Base-by-base conservation (phyloP, 2,329 filamentous ascomycete species). In the Dothistroma septosporum region DNA sequence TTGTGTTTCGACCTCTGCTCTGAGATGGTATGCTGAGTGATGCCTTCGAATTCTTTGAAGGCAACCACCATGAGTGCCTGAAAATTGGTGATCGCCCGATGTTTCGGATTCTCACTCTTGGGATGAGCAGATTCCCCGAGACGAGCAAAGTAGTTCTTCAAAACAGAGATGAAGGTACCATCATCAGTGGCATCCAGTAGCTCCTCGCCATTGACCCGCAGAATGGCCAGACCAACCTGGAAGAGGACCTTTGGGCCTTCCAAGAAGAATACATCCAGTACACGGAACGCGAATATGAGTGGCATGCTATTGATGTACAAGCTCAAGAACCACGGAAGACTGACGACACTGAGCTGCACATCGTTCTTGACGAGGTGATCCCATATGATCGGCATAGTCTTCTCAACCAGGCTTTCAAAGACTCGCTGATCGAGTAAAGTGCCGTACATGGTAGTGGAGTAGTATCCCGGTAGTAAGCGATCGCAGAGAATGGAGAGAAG, bases 241-340 rank as follows among this genome's bases (percentile, higher is more conserved):
- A 99, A 99, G 10, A 99, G 80, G 1, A 97, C 94, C 77, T 97
- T 97, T 16, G 94, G 93, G 0, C 94, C 94, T 76, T 99, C 94
- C 46, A 99, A 85, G 76, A 99, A 99, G 80, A 99, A 99, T 54
- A 99, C 93, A 70, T 99, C 94, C 64, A 99, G 78, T 53, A 99
- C 94, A 59, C 94, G 85, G 76, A 97, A 99, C 50, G 94, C 94
- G 76, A 97, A 99, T 1, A 97, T 92, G 16, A 99, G 82, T 4
- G 94, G 94, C 94, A 99, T 99, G 1, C 93, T 97, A 82, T 99
- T 99, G 81, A 99, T 95, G 77, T 97, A 99, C 19, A 99, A 82
- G 5, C 93, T 97, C 59, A 99, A 82, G 74, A 99, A 99, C 94
- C 94, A 99, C 2, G 94, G 94, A 48, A 99, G 82, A 10, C 93